Percentiles rank a stretch among this genome's conserved stretches.
These are phyloP conservation scores for Gossypium rotundifolium DNA, from an alignment of 345 rosid genomes.

Conservation along the genomic window DNA sequence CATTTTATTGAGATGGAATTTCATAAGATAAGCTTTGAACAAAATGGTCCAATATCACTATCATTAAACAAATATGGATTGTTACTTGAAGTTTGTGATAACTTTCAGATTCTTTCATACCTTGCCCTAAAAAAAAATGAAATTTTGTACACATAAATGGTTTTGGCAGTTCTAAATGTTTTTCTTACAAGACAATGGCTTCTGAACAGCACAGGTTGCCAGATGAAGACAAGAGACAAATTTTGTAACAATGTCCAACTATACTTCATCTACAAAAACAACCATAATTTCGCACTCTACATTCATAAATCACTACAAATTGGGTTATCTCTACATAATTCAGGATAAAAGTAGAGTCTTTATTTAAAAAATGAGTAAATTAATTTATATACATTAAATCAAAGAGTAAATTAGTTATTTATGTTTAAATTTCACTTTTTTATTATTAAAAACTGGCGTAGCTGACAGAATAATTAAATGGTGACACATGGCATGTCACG, in stretches of 20 bases:
- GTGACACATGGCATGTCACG: too few relatives aligned
- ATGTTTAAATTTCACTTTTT: too few relatives aligned
- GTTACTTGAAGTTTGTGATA: background rate
- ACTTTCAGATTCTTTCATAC: background rate
- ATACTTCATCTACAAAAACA: background rate
- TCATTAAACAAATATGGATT: background rate
- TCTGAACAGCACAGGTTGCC: constrained; percentile 1
- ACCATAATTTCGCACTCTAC: background rate
- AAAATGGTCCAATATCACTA: background rate
- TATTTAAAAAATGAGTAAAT: too few relatives aligned
- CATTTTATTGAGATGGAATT: background rate
- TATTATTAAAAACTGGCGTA: too few relatives aligned
- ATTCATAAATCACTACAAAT: background rate
- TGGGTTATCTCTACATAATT: background rate
- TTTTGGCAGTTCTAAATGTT: background rate
- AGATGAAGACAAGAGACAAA: constrained; percentile 9
- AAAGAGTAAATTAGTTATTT: too few relatives aligned
- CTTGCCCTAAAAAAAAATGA: background rate
- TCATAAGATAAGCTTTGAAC: background rate
- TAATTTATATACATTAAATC: too few relatives aligned
- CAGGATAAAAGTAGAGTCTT: background rate
- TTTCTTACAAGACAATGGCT: background rate
- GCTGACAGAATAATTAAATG: too few relatives aligned
- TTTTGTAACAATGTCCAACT: background rate
- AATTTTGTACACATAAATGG: background rate